These are phyloP conservation scores for Clathrospora elynae DNA, from an alignment of 2,329 filamentous ascomycete species.

Conservation along the genomic window DNA sequence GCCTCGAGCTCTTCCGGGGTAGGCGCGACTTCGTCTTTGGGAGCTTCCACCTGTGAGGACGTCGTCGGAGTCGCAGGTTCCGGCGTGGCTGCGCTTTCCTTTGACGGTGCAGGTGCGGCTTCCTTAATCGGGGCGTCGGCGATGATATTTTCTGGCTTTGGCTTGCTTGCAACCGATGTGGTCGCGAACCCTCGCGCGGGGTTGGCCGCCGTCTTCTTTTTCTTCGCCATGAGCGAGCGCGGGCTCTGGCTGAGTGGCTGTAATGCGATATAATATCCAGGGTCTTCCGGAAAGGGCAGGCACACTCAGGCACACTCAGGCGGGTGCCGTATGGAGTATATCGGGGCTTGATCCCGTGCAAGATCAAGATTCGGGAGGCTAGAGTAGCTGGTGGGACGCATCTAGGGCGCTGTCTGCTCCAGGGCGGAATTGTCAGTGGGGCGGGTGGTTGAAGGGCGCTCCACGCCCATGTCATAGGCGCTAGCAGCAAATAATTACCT, in stretches of 20 bases:
- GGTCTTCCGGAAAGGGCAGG: slow-evolving; percentile 22
- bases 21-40: slow-evolving; percentile 51
- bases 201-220: slow-evolving; percentile 87
- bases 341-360: slow-evolving; percentile 42
- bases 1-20: slow-evolving; percentile 88
- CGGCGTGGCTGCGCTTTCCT: slow-evolving; percentile 19
- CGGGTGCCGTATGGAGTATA: slow-evolving; percentile 43
- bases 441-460: slow-evolving; percentile 16
- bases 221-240: slow-evolving; percentile 73
- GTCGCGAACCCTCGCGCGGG: slow-evolving; percentile 92
- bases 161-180: slow-evolving; percentile 85
- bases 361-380: slow-evolving; percentile 42
- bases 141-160: slow-evolving; percentile 55
- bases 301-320: slow-evolving; percentile 21
- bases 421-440: slow-evolving; percentile 8
- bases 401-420: slow-evolving; percentile 35
- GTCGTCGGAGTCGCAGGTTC: slow-evolving; percentile 9
- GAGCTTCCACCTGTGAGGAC: slow-evolving; percentile 24
- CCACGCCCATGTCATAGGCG: slow-evolving; percentile 27
- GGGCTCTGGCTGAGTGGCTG: neutral
- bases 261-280: neutral
- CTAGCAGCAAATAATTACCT: neutral
- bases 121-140: slow-evolving; percentile 26
- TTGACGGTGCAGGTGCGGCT: slow-evolving; percentile 13
- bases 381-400: slow-evolving; percentile 35